Base-by-base conservation (phyloP, 2,329 filamentous ascomycete species). In the Colletotrichum sp. region DNA sequence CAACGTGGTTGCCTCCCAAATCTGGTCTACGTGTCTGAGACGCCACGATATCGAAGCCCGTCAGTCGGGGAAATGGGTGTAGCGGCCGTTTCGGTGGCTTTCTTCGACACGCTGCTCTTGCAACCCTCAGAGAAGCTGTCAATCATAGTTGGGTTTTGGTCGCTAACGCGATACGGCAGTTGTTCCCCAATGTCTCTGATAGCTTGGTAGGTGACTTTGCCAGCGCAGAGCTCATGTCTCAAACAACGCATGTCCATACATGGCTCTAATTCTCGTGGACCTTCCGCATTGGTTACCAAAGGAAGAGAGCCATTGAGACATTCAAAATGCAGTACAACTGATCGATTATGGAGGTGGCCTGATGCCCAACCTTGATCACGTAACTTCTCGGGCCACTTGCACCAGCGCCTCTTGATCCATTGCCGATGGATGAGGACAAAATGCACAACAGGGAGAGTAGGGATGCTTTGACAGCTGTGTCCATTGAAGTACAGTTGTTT, bases 21-120 rank as follows among this genome's bases (percentile, higher is more conserved):
- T 68, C 66, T 68, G 48, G 48, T 63, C 57, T 70, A 26, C 36
- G 68, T 70, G 68, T 70, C 68, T 70, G 68, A 63, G 57, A 70
- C 68, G 68, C 68, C 57, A 63, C 57, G 57, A 63, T 70, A 70
- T 70, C 57, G 57, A 70, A 60, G 55, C n/a, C 68, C 68, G 61
- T 61, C 68, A 30, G 13, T 26, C 7, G 21, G 21, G 24, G 55
- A 70, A 48, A 30, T 61, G 68, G 57, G 68, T 70, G 68, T 70
- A 12, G 36, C 21, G 57, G 57, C 18, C 57, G 57, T 61, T 52
- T 61, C 30, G 26, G 6, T 21, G 68, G 26, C 32, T 48, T 28
- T 30, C 16, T 52, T 34, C 36, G 57, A 52, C 36, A 21, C 68
- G 57, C 68, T 26, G n/a, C 57, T 52, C 24, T 70, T 48, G n/a